Evolutionary conservation across 352 stramenopile genomes (phyloP), one percentile per base, ranked within the genome.

Genomic region (Phytophthora sojae): DNA sequence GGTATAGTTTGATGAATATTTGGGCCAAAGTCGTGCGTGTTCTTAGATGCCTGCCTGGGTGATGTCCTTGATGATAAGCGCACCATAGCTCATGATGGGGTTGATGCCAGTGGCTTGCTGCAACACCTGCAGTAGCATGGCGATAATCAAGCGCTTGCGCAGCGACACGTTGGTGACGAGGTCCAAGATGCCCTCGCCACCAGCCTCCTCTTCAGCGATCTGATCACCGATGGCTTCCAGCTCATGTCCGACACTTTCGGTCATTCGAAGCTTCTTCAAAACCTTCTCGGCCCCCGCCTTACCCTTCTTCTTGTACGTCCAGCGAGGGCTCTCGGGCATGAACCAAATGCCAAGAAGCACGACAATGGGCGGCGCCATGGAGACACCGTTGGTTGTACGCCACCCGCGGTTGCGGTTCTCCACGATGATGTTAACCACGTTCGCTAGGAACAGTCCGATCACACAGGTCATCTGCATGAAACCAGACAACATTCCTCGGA

Each of bases 31-130:
- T n/a, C 9, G 47, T 30, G 19, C 21, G 14, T 54, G n/a, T 29
- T 54, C 19, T 77, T 80, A 68, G 26, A 75, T 64, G 21, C 73
- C 73, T 12, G 62, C 53, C 25, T 72, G 32, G 9, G 75, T 67
- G 32, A 83, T 75, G 26, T 81, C 73, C 42, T 81, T 79, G 71
- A 83, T 81, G 66, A 83, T 83, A n/a, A 73, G 61, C 4, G 73
- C 76, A 30, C 76, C 73, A 35, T 83, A 80, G 39, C 61, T 76
- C 64, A 80, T 77, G 32, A 80, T 74, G 32, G 69, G 64, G 54
- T 80, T 80, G 61, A 80, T 76, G 23, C 73, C 73, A 15, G 73
- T 81, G 12, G 69, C 73, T 56, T 81, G 73, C 54, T 81, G 73
- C 19, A 81, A 45, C 30, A 81, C 59, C 44, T 81, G 73, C 15